Conservation (phyloP, 176 grass and related monocot genomes). For the Tillandsia leiboldiana region DNA sequence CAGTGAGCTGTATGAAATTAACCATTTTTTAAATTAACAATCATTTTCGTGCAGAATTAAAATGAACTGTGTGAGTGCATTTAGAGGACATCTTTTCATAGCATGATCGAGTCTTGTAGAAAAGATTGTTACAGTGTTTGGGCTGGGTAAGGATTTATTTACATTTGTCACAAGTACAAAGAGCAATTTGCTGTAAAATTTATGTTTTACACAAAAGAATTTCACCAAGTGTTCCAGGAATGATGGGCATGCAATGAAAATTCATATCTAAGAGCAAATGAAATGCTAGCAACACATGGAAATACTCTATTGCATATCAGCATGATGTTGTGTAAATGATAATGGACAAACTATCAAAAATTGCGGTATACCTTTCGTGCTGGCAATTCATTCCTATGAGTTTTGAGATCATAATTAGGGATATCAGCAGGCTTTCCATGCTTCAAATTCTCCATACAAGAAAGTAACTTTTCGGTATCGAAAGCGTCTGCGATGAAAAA, state of each 20-base stretch:
- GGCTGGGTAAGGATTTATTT: too few relatives aligned
- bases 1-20: too few relatives aligned
- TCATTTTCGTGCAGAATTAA: constrained; percentile 2
- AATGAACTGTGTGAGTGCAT: not conserved
- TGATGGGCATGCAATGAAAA: not conserved
- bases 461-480: constrained; percentile 61
- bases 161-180: too few relatives aligned
- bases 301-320: not conserved
- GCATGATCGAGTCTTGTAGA: too few relatives aligned
- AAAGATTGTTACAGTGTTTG: too few relatives aligned
- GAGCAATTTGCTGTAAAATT: too few relatives aligned
- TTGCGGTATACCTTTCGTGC: constrained; percentile 31
- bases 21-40: not conserved
- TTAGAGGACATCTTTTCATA: too few relatives aligned
- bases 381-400: constrained; percentile 32
- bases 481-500: constrained; percentile 64
- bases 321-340: not conserved
- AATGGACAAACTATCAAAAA: not conserved
- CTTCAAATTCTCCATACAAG: constrained; percentile 74
- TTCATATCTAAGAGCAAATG: not conserved
- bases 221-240: not conserved
- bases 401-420: constrained; percentile 97
- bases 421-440: constrained; percentile 53
- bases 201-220: not conserved
- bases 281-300: not conserved